Conservation (phyloP, 148 eudicot genomes). For the Limonium bicolor region DNA sequence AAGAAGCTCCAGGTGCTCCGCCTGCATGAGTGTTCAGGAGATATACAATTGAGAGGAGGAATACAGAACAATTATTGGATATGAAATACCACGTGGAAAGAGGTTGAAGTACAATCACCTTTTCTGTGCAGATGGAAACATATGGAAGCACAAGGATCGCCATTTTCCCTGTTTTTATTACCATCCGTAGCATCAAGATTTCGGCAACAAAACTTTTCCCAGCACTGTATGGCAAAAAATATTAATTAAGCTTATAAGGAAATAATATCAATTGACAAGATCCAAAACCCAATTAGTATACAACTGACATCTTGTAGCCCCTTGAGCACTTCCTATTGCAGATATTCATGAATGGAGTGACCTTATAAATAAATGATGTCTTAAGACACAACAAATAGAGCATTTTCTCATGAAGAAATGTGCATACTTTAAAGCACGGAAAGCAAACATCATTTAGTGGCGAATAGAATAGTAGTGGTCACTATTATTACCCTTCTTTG, state of each 20-base stretch:
- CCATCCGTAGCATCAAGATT: conserved; percentile 75
- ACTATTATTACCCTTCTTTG: no score
- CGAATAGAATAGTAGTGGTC: no score
- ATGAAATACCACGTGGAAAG: not conserved
- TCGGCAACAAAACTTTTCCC: conserved; percentile 99
- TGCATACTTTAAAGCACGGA: no score
- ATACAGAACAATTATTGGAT: not conserved
- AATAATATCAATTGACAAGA: conserved; percentile 6
- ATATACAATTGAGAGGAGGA: not conserved
- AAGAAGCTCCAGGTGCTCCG: conserved; percentile 86
- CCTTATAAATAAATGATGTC: no score
- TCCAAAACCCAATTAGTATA: no score
- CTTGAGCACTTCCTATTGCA: no score
- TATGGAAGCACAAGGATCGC: conserved; percentile 94
- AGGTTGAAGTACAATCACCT: conserved; percentile 44
- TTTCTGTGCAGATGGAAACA: conserved; percentile 95
- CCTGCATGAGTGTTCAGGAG: conserved; percentile 21
- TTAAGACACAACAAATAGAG: no score
- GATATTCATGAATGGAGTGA: no score
- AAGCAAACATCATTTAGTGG: no score
- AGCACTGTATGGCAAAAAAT: conserved; percentile 42
- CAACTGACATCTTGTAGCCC: no score
- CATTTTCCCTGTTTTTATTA: conserved; percentile 68
- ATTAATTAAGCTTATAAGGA: conserved; percentile 4
- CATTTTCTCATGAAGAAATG: no score